These are phyloP conservation scores for Trichosporon asahii DNA, from an alignment of 1,284 basidiomycete species.

Conservation along the genomic window DNA sequence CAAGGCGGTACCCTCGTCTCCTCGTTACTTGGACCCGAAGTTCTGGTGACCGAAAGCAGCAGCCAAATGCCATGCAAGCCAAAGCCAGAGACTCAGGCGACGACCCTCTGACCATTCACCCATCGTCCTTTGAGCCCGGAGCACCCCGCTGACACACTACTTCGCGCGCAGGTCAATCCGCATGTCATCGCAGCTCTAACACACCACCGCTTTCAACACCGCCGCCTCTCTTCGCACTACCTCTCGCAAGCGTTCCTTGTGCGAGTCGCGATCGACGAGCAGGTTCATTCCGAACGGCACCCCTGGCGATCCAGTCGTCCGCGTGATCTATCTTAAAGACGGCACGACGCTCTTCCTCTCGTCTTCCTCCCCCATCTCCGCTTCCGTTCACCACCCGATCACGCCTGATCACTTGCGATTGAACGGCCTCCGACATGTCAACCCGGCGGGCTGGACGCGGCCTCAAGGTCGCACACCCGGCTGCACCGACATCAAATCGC, in stretches of 20 bases:
- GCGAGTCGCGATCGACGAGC: neutral
- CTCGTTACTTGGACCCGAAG: neutral
- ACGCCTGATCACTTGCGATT: neutral
- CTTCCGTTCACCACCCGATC: neutral
- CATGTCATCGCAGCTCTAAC: conserved; percentile 6
- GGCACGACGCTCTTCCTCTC: neutral
- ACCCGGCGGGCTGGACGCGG: neutral
- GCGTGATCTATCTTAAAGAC: neutral
- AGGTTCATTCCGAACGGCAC: neutral
- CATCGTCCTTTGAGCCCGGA: neutral
- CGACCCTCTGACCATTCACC: neutral
- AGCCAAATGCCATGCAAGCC: neutral
- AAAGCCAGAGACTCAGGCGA: neutral
- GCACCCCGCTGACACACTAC: conserved; percentile 4
- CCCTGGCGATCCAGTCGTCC: neutral
- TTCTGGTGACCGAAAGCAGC: neutral
- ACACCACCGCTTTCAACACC: neutral
- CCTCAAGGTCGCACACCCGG: neutral
- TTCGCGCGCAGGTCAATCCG: neutral
- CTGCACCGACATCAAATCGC: conserved; percentile 11
- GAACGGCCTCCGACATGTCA: neutral
- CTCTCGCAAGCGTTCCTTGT: neutral
- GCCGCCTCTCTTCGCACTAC: neutral
- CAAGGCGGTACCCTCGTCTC: neutral
- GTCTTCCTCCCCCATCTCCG: neutral